Evolutionary conservation across 2,329 filamentous ascomycete species (phyloP).

Genomic region (Calonectria honghensis): DNA sequence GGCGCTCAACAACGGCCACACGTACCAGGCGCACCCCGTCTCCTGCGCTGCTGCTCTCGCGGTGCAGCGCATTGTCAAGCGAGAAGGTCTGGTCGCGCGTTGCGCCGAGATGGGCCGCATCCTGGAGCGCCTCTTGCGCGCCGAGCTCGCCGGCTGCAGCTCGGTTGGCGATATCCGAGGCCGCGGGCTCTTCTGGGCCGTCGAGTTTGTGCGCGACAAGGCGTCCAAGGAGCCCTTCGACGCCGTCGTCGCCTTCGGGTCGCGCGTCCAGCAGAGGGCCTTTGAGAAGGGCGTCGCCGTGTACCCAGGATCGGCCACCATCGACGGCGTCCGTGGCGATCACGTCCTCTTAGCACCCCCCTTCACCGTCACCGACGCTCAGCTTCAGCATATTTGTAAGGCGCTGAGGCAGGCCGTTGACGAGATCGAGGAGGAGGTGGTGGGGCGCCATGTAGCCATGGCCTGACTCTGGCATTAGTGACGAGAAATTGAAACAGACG

Average conservation of each 20-base stretch:
- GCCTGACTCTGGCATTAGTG: slow-evolving; percentile 24
- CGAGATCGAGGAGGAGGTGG: slow-evolving; percentile 34
- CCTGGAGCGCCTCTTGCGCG: slow-evolving; percentile 21
- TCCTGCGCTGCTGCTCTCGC: slow-evolving; percentile 62
- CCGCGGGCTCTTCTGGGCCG: slow-evolving; percentile 65
- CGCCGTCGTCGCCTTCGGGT: slow-evolving; percentile 52
- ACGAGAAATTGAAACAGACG: slow-evolving; percentile 20
- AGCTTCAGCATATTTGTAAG: slow-evolving; percentile 46
- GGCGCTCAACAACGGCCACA: slow-evolving; percentile 74
- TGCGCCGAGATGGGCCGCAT: slow-evolving; percentile 35
- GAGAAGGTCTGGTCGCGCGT: slow-evolving; percentile 56
- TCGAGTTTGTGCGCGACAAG: slow-evolving; percentile 66
- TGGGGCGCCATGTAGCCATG: slow-evolving; percentile 22
- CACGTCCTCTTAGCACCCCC: slow-evolving; percentile 83
- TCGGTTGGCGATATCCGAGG: slow-evolving; percentile 44
- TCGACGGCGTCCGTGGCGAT: slow-evolving; percentile 77
- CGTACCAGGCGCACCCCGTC: slow-evolving; percentile 66
- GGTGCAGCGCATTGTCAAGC: slow-evolving; percentile 63
- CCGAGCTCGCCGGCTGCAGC: slow-evolving; percentile 12
- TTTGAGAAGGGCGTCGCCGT: slow-evolving; percentile 64
- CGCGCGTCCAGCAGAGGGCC: slow-evolving; percentile 56
- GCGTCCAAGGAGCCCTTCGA: slow-evolving; percentile 61
- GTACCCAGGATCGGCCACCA: slow-evolving; percentile 79
- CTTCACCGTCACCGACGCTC: slow-evolving; percentile 73
- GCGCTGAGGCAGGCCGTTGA: slow-evolving; percentile 40